phyloP scores from a whole-genome alignment of 2,329 filamentous ascomycete species.

The Myriosclerotinia scirpicola region DNA sequence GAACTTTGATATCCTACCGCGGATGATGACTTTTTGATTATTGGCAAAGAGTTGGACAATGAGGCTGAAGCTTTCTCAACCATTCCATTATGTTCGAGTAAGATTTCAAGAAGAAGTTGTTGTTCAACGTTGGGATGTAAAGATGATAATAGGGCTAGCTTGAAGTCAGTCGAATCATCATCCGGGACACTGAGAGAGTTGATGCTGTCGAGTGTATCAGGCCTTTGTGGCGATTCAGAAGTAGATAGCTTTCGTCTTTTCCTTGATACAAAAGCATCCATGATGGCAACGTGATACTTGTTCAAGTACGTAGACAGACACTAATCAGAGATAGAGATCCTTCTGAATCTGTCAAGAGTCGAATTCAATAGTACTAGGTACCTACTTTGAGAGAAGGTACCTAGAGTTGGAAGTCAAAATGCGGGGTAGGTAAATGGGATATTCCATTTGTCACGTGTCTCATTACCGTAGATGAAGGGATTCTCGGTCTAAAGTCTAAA shows the following conservation, averaged over 20 bases:
- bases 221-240: slow-evolving; percentile 9
- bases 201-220: slow-evolving; percentile 27
- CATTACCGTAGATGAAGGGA: too few relatives aligned
- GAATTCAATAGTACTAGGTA: too few relatives aligned
- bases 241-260: slow-evolving; percentile 51
- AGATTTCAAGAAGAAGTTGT: slow-evolving; percentile 70
- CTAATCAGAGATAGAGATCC: background rate
- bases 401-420: background rate
- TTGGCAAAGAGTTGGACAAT: slow-evolving; percentile 45
- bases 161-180: slow-evolving; percentile 84
- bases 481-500: too few relatives aligned
- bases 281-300: slow-evolving; percentile 35
- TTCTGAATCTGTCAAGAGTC: background rate
- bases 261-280: slow-evolving; percentile 59
- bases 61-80: slow-evolving; percentile 63
- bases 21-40: slow-evolving; percentile 36
- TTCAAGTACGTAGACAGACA: background rate
- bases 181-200: slow-evolving; percentile 35
- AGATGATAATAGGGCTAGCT: slow-evolving; percentile 80
- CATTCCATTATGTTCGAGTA: slow-evolving; percentile 76
- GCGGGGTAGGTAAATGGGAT: too few relatives aligned
- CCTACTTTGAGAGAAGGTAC: background rate
- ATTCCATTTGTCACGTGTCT: too few relatives aligned
- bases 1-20: slow-evolving; percentile 61
- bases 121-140: slow-evolving; percentile 65